phyloP scores from a whole-genome alignment of 257 asterid species.

The Jasminum sambac region DNA sequence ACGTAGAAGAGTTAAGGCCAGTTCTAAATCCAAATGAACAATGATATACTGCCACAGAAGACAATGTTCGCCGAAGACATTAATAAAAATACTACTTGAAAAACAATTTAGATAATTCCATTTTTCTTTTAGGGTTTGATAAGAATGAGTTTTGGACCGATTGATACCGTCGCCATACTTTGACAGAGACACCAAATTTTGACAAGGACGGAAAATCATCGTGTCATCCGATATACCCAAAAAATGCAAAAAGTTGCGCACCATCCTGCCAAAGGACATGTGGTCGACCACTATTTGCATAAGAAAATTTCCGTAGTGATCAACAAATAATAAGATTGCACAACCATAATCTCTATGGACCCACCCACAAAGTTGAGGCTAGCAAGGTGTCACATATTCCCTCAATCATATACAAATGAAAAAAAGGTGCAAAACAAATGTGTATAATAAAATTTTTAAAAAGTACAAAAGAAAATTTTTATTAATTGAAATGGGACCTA shows the following conservation, averaged over 20 bases:
- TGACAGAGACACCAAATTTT: too few relatives aligned
- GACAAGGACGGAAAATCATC: too few relatives aligned
- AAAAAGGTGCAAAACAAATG: background rate
- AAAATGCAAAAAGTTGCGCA: background rate
- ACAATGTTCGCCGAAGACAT: too few relatives aligned
- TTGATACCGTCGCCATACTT: too few relatives aligned
- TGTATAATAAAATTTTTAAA: background rate
- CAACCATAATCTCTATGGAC: background rate
- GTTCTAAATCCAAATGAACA: too few relatives aligned
- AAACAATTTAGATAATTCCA: background rate
- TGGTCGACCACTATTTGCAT: background rate
- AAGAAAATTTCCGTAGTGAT: background rate
- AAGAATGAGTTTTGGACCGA: too few relatives aligned
- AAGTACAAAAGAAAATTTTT: background rate
- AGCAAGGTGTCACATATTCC: slow-evolving; percentile 2
- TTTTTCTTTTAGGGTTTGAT: background rate
- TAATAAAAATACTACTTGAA: too few relatives aligned
- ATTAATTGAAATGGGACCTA: background rate
- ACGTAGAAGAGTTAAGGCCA: too few relatives aligned
- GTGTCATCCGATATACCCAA: background rate
- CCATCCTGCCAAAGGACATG: background rate
- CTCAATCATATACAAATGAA: background rate
- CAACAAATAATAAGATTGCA: background rate
- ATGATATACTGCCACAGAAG: too few relatives aligned
- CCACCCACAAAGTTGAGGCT: background rate